phyloP scores from a whole-genome alignment of 176 grass and related monocot genomes.

The Cenchrus purpureus region DNA sequence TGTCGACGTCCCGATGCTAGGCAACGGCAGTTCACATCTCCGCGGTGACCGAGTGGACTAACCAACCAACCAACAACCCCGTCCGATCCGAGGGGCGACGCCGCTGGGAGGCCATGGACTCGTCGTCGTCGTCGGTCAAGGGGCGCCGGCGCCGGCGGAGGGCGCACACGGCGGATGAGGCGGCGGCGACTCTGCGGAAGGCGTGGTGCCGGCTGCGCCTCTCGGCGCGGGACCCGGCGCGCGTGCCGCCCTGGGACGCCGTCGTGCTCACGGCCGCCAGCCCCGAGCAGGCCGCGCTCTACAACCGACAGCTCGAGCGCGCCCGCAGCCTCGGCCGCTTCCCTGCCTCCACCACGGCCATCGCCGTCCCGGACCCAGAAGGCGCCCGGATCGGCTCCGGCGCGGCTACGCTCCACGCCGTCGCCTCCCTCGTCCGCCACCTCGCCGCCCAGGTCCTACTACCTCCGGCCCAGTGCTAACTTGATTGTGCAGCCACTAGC shows the following conservation, averaged over 20 bases:
- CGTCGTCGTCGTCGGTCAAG: not conserved
- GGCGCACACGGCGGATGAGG: slow-evolving; percentile 59
- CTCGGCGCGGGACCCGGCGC: slow-evolving; percentile 71
- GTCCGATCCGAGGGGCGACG: slow-evolving; percentile 10
- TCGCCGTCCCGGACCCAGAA: slow-evolving; percentile 86
- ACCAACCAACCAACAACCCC: not conserved
- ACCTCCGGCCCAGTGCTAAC: not conserved
- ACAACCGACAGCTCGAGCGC: slow-evolving; percentile 70
- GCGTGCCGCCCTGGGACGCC: slow-evolving; percentile 83
- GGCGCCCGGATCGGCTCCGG: slow-evolving; percentile 91
- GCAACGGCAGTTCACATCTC: not conserved
- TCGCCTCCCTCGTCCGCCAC: slow-evolving; percentile 61
- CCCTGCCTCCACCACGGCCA: slow-evolving; percentile 61
- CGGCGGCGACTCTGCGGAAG: slow-evolving; percentile 71
- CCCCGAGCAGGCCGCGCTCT: slow-evolving; percentile 83
- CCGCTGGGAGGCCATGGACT: slow-evolving; percentile 12
- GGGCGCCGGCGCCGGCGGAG: slow-evolving; percentile 3
- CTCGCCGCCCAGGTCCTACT: slow-evolving; percentile 52
- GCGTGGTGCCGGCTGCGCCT: slow-evolving; percentile 81
- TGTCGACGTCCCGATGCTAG: too few species aligned
- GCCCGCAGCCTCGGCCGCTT: slow-evolving; percentile 69
- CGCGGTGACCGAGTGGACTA: not conserved
- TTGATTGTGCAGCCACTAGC: not conserved
- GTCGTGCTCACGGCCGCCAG: slow-evolving; percentile 84
- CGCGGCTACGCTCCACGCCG: slow-evolving; percentile 88